Conservation (phyloP, 176 grass and related monocot species). For the Triticum urartu region DNA sequence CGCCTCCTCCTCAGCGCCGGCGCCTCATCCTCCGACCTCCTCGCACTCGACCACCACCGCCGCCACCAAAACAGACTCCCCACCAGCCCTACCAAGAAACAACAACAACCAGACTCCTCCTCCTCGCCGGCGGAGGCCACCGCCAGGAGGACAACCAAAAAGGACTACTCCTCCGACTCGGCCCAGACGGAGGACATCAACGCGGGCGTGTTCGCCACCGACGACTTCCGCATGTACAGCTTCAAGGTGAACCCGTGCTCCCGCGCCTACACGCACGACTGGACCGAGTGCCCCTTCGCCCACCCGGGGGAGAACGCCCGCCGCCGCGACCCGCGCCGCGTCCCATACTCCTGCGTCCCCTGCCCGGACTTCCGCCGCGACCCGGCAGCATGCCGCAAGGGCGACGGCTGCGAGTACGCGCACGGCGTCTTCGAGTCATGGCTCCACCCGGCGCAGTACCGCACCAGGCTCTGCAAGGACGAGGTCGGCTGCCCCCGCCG, state of each 20-base stretch:
- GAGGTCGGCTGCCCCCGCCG: slow-evolving; percentile 60
- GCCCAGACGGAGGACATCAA: slow-evolving; percentile 44
- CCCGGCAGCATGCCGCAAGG: slow-evolving; percentile 39
- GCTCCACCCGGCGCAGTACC: slow-evolving; percentile 81
- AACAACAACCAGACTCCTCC: no score
- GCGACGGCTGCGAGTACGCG: slow-evolving; percentile 63
- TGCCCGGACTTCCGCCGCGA: slow-evolving; percentile 69
- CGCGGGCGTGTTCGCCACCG: slow-evolving; percentile 44
- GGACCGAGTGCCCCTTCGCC: slow-evolving; percentile 81
- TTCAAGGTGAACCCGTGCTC: slow-evolving; percentile 82
- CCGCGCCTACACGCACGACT: slow-evolving; percentile 72
- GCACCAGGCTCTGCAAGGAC: slow-evolving; percentile 68
- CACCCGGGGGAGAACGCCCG: slow-evolving; percentile 72
- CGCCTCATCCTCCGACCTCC: neutral
- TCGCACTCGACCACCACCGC: neutral
- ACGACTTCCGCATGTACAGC: slow-evolving; percentile 72
- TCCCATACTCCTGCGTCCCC: slow-evolving; percentile 60
- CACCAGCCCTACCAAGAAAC: neutral
- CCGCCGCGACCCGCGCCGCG: slow-evolving; percentile 59
- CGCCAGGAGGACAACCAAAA: neutral
- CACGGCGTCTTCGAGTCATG: slow-evolving; percentile 80
- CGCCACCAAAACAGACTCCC: neutral
- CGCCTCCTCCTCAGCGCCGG: slow-evolving; percentile 44
- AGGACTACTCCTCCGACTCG: slow-evolving; percentile 33
- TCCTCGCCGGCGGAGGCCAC: neutral